Base-by-base conservation (phyloP, 306 rosid genomes). In the Quillaja saponaria region DNA sequence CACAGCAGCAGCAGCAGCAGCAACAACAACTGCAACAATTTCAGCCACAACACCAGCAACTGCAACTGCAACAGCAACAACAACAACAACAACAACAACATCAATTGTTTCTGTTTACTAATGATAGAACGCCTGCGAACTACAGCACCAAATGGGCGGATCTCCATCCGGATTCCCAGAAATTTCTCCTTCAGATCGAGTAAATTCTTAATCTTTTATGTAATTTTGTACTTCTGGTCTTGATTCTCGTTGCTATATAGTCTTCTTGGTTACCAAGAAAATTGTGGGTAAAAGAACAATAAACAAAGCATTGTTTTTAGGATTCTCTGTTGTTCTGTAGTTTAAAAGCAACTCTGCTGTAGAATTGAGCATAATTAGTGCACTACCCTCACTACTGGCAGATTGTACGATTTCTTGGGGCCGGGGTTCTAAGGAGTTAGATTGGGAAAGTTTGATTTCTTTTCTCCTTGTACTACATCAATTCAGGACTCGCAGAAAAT, bases 161-260 rank as follows among this genome's bases (percentile, higher is more conserved):
- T 65, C 91, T 94, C 63, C 97, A 94, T 51, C 95, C 95, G 1
- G 97, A 89, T 68, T 94, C 96, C 40, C 99, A 85, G 95, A 94
- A 94, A 74, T 31, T 74, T 69, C 87, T 94, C 55, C 90, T 90
- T 63, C 89, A 76, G 80, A 89, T 94, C 51, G 99, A 89, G 99
- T 94, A 76, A 49, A 81, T 67, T 47, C 20, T 31, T 40, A 16
- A 15, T 17, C 18, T 4, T 38, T 58, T 14, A n/a, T 28, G 5
- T 63, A 7, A 13, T 37, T 48, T 51, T 64, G 6, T 28, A 38
- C 45, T 6, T 37, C 53, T 17, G 6, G 7, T 63, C 28, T 6
- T 28, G 9, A 6, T 34, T 49, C 15, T 42, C 17, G 48, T 50
- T 14, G 47, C 13, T 16, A 3, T 15, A 44, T 6, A 49, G 51